These are phyloP conservation scores for Brassica cretica DNA, from an alignment of 345 rosid species.

Conservation along the genomic window DNA sequence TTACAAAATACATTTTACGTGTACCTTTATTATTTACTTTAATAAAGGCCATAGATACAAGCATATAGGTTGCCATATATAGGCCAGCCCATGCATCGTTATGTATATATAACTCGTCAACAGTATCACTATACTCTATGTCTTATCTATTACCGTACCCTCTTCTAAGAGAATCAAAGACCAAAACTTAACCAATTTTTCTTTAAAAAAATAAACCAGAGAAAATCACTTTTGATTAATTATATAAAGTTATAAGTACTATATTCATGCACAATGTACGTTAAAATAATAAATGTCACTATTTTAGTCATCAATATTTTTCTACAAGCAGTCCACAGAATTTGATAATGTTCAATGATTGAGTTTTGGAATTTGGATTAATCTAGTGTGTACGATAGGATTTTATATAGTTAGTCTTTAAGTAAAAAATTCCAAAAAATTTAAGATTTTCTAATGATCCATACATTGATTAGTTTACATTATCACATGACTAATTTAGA, in stretches of 20 bases:
- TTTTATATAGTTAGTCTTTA: neutral
- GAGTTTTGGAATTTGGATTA: conserved; percentile 4
- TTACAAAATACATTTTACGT: conserved; percentile 6
- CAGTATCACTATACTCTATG: conserved; percentile 19
- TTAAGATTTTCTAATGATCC: neutral
- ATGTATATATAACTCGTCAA: conserved; percentile 18
- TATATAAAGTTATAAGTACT: conserved; percentile 19
- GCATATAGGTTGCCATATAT: neutral
- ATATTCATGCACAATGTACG: conserved; percentile 1
- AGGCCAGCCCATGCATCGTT: conserved; percentile 29
- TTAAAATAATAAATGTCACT: neutral
- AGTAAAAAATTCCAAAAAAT: neutral
- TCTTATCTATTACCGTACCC: conserved; percentile 18
- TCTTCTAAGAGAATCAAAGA: conserved; percentile 6
- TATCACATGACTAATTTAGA: conserved; percentile 9
- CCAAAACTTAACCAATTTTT: neutral
- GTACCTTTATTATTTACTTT: conserved; percentile 11
- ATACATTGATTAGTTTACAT: neutral
- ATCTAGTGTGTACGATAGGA: neutral
- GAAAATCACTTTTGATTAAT: neutral
- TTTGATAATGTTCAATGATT: conserved; percentile 20
- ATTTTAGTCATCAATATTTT: conserved; percentile 4
- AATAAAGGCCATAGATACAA: neutral
- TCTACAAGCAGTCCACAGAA: conserved; percentile 2
- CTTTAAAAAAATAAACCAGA: neutral